Percentiles rank a stretch among this genome's conserved stretches.
phyloP scores from a whole-genome alignment of 306 rosid species.

The Trifolium dubium region DNA sequence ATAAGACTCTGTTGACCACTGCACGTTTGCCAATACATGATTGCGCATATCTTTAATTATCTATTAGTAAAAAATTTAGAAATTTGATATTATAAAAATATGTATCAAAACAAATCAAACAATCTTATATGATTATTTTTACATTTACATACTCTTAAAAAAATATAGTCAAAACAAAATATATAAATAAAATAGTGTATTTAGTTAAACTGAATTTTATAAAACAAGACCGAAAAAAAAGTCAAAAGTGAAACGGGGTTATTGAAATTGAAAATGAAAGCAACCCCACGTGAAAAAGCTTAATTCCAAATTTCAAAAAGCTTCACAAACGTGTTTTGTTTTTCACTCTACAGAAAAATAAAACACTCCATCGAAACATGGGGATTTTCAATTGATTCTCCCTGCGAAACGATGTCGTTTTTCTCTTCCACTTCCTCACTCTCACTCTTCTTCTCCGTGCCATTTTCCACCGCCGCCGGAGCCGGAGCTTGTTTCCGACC shows the following conservation, averaged over 20 bases:
- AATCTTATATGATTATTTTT: no score
- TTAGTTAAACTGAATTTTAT: no score
- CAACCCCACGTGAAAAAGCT: conserved; percentile 32
- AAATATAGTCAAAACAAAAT: no score
- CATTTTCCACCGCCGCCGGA: conserved; percentile 32
- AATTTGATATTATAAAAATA: no score
- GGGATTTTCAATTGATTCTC: conserved; percentile 76
- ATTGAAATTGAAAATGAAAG: conserved; percentile 13
- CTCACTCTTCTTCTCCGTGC: conserved; percentile 15
- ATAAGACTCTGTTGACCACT: no score
- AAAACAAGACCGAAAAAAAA: no score
- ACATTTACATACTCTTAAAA: no score
- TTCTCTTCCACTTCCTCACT: conserved; percentile 33
- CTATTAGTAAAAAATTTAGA: no score
- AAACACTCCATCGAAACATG: conserved; percentile 90
- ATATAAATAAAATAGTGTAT: no score
- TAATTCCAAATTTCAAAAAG: conserved; percentile 35
- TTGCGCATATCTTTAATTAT: no score
- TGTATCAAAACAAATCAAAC: no score
- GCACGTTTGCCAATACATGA: no score
- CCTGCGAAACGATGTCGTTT: conserved; percentile 46
- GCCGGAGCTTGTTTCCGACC: conserved; percentile 46
- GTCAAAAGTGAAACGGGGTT: conserved; percentile 38
- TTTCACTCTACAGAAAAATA: conserved; percentile 78
- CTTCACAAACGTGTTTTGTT: conserved; percentile 18